Conservation (phyloP, 441 rosid genomes). For the Biscutella laevigata region DNA sequence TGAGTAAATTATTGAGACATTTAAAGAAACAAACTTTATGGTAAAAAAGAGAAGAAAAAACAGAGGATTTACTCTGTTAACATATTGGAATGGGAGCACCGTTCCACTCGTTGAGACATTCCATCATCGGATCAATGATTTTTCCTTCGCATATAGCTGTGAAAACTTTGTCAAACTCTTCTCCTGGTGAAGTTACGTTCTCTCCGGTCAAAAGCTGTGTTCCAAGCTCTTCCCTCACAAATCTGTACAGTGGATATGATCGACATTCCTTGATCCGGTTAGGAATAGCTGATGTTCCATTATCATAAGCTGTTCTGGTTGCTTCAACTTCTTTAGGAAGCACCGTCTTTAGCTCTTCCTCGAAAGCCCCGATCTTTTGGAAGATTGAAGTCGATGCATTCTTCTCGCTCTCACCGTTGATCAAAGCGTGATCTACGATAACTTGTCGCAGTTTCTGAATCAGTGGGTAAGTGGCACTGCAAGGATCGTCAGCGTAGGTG, state of each 20-base stretch:
- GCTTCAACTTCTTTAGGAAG: conserved; percentile 57
- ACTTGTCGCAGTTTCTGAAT: conserved; percentile 63
- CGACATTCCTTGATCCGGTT: conserved; percentile 64
- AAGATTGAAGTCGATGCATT: conserved; percentile 42
- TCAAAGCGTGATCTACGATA: conserved; percentile 55
- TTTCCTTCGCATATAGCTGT: conserved; percentile 46
- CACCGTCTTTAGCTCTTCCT: conserved; percentile 46
- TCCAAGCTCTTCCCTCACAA: conserved; percentile 56
- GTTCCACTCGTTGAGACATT: conserved; percentile 58
- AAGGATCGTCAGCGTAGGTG: conserved; percentile 57
- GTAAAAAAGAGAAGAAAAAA: conserved; percentile 6
- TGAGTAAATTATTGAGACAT: conserved; percentile 14
- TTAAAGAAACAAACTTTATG: not conserved
- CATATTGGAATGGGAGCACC: conserved; percentile 59
- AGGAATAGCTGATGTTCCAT: conserved; percentile 34
- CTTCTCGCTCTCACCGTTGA: conserved; percentile 58
- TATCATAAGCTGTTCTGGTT: conserved; percentile 35
- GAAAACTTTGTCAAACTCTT: conserved; percentile 51
- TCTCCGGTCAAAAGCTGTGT: conserved; percentile 53
- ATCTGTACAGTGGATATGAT: conserved; percentile 58
- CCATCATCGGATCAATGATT: conserved; percentile 61
- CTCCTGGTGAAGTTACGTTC: conserved; percentile 50
- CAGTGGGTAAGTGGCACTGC: conserved; percentile 57
- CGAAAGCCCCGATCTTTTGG: conserved; percentile 56
- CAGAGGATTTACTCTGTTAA: conserved; percentile 9